Base-by-base conservation (phyloP, 192 early-diverging fungal species). In the Powellomyces hirtus region DNA sequence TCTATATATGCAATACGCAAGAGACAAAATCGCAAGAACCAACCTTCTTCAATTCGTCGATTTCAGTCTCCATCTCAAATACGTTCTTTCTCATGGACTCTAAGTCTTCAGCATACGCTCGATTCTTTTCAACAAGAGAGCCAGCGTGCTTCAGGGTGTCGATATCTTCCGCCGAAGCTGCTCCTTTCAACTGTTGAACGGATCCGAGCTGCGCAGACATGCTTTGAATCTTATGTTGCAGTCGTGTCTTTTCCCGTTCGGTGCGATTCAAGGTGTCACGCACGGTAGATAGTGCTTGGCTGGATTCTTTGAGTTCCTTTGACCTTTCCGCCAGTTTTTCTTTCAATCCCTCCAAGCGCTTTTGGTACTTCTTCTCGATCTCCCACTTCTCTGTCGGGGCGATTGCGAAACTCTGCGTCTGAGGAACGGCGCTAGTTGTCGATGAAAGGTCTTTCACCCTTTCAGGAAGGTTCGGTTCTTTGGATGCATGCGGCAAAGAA, bases 311-410 rank as follows among this genome's bases (percentile, higher is more conserved):
- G 6, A 18, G n/a, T 42, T 70, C 67, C 22, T 65, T 57, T 2
- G 62, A 63, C 49, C 72, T 78, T 11, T 62, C 64, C 20, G 59
- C 52, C 4, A 81, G 60, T 56, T 75, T 77, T 16, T 60, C 52
- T 42, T 73, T 73, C 52, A 81, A 53, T 0, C 4, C 36, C 30
- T 71, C 71, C 8, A 76, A 34, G 33, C 52, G 52, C 26, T 52
- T 65, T 49, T 78, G 62, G 27, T 53, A 45, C 49, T 65, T 69
- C 51, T 81, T 81, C 61, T 78, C 76, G 1, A 59, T 16, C 30
- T 78, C 76, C 74, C 80, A 76, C 33, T 63, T 60, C 18, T 73
- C 75, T 58, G 29, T 40, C 45, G 6, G n/a, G n/a, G n/a, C 26
- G 31, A 34, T 44, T 65, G 22, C 40, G n/a, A n/a, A n/a, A n/a